Percentiles rank a stretch among this genome's conserved stretches.
Evolutionary conservation across 768 basidiomycete genomes (phyloP).

Genomic region (Lactarius hatsudake): DNA sequence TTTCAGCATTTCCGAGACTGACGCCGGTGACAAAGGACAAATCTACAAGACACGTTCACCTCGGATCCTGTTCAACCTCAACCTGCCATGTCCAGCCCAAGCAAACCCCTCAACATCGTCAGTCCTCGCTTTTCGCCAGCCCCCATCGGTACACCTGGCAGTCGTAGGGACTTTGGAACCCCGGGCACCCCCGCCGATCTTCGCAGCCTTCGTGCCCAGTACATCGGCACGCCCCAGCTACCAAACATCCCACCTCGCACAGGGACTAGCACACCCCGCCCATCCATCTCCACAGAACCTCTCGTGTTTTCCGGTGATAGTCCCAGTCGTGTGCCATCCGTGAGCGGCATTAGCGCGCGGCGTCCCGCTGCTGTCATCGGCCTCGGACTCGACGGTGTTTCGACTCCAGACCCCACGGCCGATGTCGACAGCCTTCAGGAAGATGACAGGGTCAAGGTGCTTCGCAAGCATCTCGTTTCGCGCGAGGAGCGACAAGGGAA

Average conservation of each 20-base stretch:
- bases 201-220: constrained; percentile 62
- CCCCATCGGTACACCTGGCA: constrained; percentile 23
- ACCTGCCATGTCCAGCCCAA: constrained; percentile 25
- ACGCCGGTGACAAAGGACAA: background rate
- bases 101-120: constrained; percentile 29
- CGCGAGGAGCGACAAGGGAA: constrained; percentile 55
- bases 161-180: constrained; percentile 31
- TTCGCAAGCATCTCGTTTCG: constrained; percentile 77
- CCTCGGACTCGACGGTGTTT: constrained; percentile 29
- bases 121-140: constrained; percentile 20
- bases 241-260: constrained; percentile 53
- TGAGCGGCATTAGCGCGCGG: constrained; percentile 42
- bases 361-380: constrained; percentile 30
- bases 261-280: constrained; percentile 32
- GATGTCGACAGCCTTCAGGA: constrained; percentile 61
- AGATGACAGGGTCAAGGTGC: constrained; percentile 79
- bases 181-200: constrained; percentile 61
- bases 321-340: constrained; percentile 27
- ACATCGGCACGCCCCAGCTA: constrained; percentile 52
- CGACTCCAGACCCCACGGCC: constrained; percentile 35
- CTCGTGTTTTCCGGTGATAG: constrained; percentile 22
- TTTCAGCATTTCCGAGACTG: background rate
- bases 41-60: background rate
- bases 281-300: constrained; percentile 25
- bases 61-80: background rate